Base-by-base conservation (phyloP, 2,329 filamentous ascomycete genomes). In the Colletotrichum destructivum region DNA sequence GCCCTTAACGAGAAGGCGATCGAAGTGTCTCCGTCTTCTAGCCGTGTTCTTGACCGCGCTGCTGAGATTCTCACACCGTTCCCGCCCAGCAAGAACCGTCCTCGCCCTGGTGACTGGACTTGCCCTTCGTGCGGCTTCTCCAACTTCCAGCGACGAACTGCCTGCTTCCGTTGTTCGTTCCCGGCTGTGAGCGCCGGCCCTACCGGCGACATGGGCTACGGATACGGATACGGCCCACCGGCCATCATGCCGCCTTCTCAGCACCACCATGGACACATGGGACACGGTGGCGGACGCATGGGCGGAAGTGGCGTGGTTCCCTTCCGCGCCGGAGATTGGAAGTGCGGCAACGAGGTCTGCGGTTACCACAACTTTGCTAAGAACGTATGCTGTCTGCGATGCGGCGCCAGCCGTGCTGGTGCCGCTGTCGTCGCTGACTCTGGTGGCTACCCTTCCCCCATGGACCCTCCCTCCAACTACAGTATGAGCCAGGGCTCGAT, bases 301-400 rank as follows among this genome's bases (percentile, higher is more conserved):
- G 92, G 93, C 74, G 93, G 94, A 74, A 93, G 93, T 76, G 93
- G 93, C 66, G 93, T 95, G 59, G 96, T 99, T 54, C 96, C 96
- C 18, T 99, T 99, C 92, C 93, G 96, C 79, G 96, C 96, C 66
- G 96, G 96, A 79, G 96, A 99, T 80, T 99, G 96, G 96, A 98
- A 98, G 84, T 99, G 96, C 80, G 96, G 96, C 68, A 96, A 96
- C 75, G 96, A 99, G 80, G 95, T 95, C 47, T 99, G 96, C 81
- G 94, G 94, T 70, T 99, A 99, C 83, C 96, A 99, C 87, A 99
- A 99, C 86, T 99, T 99, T 81, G 96, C 96, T 73, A 99, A 99
- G 90, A 99, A 99, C 78, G 96, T 98, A 69, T 97, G 94, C 84
- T 99, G 96, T 83, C 90, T 99, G 74, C 94, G 96, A 72, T 99